A percentile compares a stretch with the other conserved stretches of the same genome.
phyloP scores from a whole-genome alignment of 1,139 yeast genomes.

The Yamadazyma kanchanaburiensis region DNA sequence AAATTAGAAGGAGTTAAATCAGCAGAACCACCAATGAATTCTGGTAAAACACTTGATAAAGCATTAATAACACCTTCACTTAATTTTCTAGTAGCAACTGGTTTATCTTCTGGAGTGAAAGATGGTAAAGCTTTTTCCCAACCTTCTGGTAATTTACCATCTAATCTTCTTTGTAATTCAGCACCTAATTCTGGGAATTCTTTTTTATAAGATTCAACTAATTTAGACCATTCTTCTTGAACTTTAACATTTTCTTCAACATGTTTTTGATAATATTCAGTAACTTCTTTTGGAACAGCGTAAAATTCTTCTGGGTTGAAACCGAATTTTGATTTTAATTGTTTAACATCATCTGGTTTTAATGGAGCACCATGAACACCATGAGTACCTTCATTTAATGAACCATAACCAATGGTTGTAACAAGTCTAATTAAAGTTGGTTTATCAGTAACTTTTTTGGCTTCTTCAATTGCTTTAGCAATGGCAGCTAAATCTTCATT shows the following conservation, averaged over 20 bases:
- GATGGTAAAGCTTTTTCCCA: constrained; percentile 81
- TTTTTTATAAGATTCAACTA: constrained; percentile 58
- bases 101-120: constrained; percentile 73
- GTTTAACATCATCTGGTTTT: constrained; percentile 89
- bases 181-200: constrained; percentile 77
- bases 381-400: constrained; percentile 81
- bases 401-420: constrained; percentile 95
- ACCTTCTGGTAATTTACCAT: constrained; percentile 75
- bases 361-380: constrained; percentile 97
- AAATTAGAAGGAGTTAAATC: constrained; percentile 97
- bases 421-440: constrained; percentile 89
- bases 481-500: constrained; percentile 75
- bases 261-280: constrained; percentile 59
- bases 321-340: constrained; percentile 80
- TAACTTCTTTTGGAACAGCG: constrained; percentile 80
- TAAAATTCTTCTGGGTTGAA: constrained; percentile 85
- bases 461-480: constrained; percentile 68
- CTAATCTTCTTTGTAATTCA: constrained; percentile 74
- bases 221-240: constrained; percentile 72
- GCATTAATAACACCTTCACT: constrained; percentile 77
- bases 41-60: constrained; percentile 71
- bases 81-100: constrained; percentile 93
- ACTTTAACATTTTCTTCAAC: constrained; percentile 57
- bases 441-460: constrained; percentile 71
- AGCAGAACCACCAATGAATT: constrained; percentile 96